These are phyloP conservation scores for Trichoderma guizhouense DNA, from an alignment of 2,329 filamentous ascomycete genomes.

Conservation along the genomic window DNA sequence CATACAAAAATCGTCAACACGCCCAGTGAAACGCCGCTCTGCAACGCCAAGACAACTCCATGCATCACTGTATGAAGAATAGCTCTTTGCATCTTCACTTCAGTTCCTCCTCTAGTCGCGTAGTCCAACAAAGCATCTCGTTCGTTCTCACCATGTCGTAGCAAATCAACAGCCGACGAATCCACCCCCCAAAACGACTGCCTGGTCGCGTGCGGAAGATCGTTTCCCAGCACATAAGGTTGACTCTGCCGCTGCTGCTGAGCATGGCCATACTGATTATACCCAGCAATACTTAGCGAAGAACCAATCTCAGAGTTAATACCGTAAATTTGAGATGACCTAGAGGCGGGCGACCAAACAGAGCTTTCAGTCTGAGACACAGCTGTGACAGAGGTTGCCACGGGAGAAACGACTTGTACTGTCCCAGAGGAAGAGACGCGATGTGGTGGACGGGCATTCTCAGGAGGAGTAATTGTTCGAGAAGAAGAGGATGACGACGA, in stretches of 20 bases:
- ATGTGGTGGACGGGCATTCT: background rate
- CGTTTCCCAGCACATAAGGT: background rate
- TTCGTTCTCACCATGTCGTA: background rate
- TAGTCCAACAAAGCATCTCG: too few species aligned
- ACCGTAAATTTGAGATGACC: background rate
- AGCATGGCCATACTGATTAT: background rate
- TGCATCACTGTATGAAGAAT: constrained; percentile 23
- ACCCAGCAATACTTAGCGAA: background rate
- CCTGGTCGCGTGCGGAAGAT: background rate
- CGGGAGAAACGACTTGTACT: background rate
- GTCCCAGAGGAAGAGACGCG: background rate
- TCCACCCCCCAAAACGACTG: background rate
- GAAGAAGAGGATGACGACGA: background rate
- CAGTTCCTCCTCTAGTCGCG: background rate
- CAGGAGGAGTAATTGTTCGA: background rate
- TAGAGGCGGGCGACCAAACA: background rate
- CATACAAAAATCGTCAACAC: constrained; percentile 29
- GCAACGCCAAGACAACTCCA: constrained; percentile 27
- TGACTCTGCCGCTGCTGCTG: background rate
- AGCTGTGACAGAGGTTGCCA: background rate
- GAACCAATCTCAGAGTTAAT: background rate
- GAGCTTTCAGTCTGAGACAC: background rate
- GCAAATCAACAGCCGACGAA: background rate
- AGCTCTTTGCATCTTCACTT: constrained; percentile 20
- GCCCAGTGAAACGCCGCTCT: constrained; percentile 26